Conservation (phyloP, 345 rosid genomes). For the Salix viminalis region DNA sequence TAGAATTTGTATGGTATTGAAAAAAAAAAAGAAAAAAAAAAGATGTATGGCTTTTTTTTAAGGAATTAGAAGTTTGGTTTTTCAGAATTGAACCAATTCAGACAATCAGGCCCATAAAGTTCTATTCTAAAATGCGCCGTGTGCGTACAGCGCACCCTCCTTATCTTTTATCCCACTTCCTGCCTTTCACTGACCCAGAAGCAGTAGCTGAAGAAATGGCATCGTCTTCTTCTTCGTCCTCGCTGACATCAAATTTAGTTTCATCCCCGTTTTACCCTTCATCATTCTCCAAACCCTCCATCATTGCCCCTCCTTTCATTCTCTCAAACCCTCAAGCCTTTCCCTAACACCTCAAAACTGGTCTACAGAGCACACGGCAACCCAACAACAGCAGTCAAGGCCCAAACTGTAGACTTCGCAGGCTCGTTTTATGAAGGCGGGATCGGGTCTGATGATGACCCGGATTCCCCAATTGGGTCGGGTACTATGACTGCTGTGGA, state of each 20-base stretch:
- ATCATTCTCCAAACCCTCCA: conserved; percentile 25
- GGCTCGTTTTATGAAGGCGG: conserved; percentile 75
- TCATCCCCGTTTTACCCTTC: conserved; percentile 34
- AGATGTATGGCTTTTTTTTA: too few relatives aligned
- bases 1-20: too few relatives aligned
- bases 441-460: conserved; percentile 67
- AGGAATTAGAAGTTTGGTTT: too few relatives aligned
- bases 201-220: conserved; percentile 38
- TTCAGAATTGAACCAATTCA: too few relatives aligned
- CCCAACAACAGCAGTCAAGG: conserved; percentile 27
- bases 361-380: conserved; percentile 15
- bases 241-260: conserved; percentile 29
- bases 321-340: conserved; percentile 37
- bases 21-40: too few relatives aligned
- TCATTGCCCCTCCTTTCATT: conserved; percentile 41
- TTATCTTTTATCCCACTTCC: conserved; percentile 27
- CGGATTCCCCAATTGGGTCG: conserved; percentile 40
- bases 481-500: conserved; percentile 40
- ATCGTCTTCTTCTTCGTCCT: conserved; percentile 44
- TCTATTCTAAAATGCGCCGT: neutral
- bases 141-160: conserved; percentile 8
- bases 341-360: conserved; percentile 29
- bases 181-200: neutral
- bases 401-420: conserved; percentile 65
- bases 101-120: neutral